Conservation (phyloP, 2,329 filamentous ascomycete species). For the Uncinocarpus reesii region DNA sequence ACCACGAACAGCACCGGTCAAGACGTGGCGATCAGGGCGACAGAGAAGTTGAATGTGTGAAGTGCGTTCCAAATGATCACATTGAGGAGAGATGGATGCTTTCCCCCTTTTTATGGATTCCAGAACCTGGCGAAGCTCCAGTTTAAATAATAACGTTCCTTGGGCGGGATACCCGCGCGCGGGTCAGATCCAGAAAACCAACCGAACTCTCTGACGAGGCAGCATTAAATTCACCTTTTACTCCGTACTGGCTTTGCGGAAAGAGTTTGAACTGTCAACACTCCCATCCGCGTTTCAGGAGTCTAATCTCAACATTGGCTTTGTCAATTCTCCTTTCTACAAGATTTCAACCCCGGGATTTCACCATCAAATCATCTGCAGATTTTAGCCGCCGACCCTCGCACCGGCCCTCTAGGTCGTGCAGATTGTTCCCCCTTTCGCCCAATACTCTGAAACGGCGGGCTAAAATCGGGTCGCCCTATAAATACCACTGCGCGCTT, state of each 20-base stretch:
- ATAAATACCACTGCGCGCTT: slow-evolving; percentile 8
- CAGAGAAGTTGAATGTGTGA: not conserved
- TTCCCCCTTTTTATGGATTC: not conserved
- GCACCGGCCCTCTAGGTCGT: not conserved
- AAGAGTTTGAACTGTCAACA: too few species aligned
- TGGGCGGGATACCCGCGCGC: slow-evolving; percentile 9
- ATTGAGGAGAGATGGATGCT: too few species aligned
- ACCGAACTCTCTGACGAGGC: not conserved
- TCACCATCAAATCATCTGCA: slow-evolving; percentile 3
- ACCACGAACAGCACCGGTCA: not conserved
- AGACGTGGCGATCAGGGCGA: not conserved
- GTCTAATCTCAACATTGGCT: too few species aligned
- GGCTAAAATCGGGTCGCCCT: not conserved
- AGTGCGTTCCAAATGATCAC: not conserved
- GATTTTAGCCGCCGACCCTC: slow-evolving; percentile 2
- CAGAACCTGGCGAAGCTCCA: too few species aligned
- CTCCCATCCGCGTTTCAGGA: too few species aligned
- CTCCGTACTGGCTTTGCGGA: too few species aligned
- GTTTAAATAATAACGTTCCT: not conserved
- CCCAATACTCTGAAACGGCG: slow-evolving; percentile 1
- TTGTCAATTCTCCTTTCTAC: too few species aligned
- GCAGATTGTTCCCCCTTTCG: not conserved
- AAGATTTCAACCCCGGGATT: not conserved
- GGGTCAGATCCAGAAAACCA: slow-evolving; percentile 8
- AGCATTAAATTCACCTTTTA: not conserved